Evolutionary conservation across 179 eudicot species (phyloP), one percentile per base, ranked within the genome.

Genomic region (Spinacia oleracea): DNA sequence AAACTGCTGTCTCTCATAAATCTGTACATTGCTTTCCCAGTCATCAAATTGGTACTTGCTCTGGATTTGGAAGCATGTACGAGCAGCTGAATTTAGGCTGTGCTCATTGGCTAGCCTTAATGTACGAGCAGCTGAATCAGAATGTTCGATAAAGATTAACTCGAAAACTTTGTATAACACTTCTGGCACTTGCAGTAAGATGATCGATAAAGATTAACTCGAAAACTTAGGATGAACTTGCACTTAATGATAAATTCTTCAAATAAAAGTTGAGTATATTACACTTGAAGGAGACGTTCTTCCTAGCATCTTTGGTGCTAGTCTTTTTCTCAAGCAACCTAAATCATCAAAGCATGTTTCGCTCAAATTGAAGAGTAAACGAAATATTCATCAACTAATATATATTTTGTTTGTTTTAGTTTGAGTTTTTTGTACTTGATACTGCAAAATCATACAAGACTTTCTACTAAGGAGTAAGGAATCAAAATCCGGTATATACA

Each of bases 271-370:
- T 15, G 20, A 65, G 81, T 76, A 63, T 29, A 75, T 86, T 94
- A 93, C 98, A 80, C 64, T 76, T 73, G 91, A 68, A 76, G 90
- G 90, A 68, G 69, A 79, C 42, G 82, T 70, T 74, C 81, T 85
- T 79, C 93, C 88, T 79, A 91, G 78, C 75, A 94, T 86, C 78
- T 78, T 82, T 66, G 96, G 97, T 67, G 96, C 88, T 66, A 93
- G 78, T 83, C 82, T 90, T 73, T 87, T 94, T 46, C 94, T 89
- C 88, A 93, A 83, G 87, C 97, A 94, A 70, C 98, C 98, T 94
- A 55, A 62, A 82, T 25, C 50, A 77, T n/a, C 70, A 48, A 29
- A 34, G 42, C 45, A 70, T 15, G n/a, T 9, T 16, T 9, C 75
- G 5, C 9, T 38, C 40, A 6, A 60, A 2, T 27, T 27, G 20